Percentiles rank a stretch among this genome's conserved stretches.
phyloP scores from a whole-genome alignment of 208 protist genomes.

The Acanthamoeba lenticulata region DNA sequence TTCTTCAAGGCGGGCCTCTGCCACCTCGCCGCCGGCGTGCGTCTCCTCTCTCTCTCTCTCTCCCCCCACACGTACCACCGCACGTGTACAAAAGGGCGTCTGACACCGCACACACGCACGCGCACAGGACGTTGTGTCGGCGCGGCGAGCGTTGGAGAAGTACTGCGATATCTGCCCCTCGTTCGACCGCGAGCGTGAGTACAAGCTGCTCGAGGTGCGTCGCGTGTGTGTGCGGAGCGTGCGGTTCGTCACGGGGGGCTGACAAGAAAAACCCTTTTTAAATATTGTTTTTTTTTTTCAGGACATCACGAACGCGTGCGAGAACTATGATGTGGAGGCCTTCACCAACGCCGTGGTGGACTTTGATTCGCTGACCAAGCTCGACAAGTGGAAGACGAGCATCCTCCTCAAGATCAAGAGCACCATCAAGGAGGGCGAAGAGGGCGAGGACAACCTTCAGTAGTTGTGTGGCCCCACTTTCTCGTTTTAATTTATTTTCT shows the following conservation, averaged over 20 bases:
- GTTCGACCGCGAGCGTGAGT: conserved; percentile 77
- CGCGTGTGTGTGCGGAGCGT: not conserved
- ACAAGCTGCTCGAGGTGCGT: conserved; percentile 79
- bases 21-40: conserved; percentile 69
- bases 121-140: conserved; percentile 75
- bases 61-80: too few relatives aligned
- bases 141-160: conserved; percentile 71
- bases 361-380: conserved; percentile 81
- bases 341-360: conserved; percentile 84
- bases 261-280: not conserved
- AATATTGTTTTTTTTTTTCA: not conserved
- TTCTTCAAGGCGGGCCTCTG: conserved; percentile 80
- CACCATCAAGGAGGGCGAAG: conserved; percentile 68
- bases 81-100: too few relatives aligned
- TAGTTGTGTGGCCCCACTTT: too few relatives aligned
- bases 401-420: conserved; percentile 82
- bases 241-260: not conserved
- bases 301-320: conserved; percentile 77
- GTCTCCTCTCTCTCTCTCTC: not conserved
- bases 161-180: conserved; percentile 80
- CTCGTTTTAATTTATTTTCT: too few relatives aligned
- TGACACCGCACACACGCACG: not conserved
- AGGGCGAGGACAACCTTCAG: conserved; percentile 58
- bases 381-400: conserved; percentile 83
- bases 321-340: conserved; percentile 80